Percentiles rank a stretch among this genome's conserved stretches.
Evolutionary conservation across 352 stramenopile species (phyloP).

Genomic region (Globisporangium acanthophoron): DNA sequence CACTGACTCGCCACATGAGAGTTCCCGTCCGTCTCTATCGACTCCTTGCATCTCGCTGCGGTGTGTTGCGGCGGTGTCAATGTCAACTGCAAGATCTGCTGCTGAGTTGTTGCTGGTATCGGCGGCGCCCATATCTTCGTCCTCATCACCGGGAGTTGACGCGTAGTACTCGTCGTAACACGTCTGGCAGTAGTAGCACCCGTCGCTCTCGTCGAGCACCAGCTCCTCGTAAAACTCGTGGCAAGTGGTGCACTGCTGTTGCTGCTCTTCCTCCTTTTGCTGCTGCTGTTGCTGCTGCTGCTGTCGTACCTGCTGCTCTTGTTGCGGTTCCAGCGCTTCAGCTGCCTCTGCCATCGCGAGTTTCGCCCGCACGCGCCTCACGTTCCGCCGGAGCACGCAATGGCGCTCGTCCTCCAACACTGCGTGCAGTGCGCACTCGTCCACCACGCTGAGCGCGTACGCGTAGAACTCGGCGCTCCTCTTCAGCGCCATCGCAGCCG

Average conservation of each 20-base stretch:
- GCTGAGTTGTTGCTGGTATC: neutral
- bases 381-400: slow-evolving; percentile 20
- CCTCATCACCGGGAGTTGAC: slow-evolving; percentile 2
- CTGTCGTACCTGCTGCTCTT: slow-evolving; percentile 1
- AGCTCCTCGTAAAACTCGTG: slow-evolving; percentile 16
- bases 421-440: slow-evolving; percentile 25
- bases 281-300: slow-evolving; percentile 4
- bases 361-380: slow-evolving; percentile 17
- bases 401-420: slow-evolving; percentile 17
- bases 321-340: too few relatives aligned
- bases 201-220: slow-evolving; percentile 57
- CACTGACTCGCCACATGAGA: neutral
- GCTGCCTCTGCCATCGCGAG: slow-evolving; percentile 4
- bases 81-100: neutral
- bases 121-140: neutral
- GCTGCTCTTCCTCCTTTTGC: neutral
- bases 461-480: slow-evolving; percentile 33
- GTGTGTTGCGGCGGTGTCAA: neutral
- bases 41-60: neutral
- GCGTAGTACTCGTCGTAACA: slow-evolving; percentile 74
- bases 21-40: neutral
- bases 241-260: slow-evolving; percentile 49
- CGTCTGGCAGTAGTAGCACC: slow-evolving; percentile 53
- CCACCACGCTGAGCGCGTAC: slow-evolving; percentile 48
- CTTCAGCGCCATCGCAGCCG: slow-evolving; percentile 2